A percentile compares a stretch with the other conserved stretches of the same genome.
These are phyloP conservation scores for Cinnamomum micranthum DNA, from an alignment of 164 flowering plant species.

Conservation along the genomic window DNA sequence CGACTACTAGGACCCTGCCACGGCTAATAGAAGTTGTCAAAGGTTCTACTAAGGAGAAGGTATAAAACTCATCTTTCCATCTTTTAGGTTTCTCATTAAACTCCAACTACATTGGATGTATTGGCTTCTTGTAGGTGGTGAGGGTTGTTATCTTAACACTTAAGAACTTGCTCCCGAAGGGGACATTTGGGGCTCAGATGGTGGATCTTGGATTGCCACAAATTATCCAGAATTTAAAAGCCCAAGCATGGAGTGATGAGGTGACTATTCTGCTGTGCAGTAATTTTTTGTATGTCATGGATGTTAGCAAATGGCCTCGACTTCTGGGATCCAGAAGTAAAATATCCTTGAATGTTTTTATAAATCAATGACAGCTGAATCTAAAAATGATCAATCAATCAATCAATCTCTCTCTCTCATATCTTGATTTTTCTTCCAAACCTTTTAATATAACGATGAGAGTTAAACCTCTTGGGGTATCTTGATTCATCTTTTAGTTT, in stretches of 20 bases:
- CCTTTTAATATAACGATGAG: no score
- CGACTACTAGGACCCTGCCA: constrained; percentile 75
- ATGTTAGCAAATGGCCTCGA: background rate
- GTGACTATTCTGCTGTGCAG: constrained; percentile 27
- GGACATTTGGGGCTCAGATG: constrained; percentile 93
- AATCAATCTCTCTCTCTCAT: no score
- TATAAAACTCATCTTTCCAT: constrained; percentile 11
- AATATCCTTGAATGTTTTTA: background rate
- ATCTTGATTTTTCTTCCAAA: no score
- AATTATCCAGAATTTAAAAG: constrained; percentile 81
- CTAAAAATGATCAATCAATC: no score
- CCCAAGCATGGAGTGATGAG: constrained; percentile 99
- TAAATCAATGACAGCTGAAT: no score
- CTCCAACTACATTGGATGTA: constrained; percentile 1
- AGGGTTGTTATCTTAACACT: constrained; percentile 83
- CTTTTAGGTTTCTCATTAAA: background rate
- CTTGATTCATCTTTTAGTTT: no score
- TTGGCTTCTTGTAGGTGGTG: constrained; percentile 64
- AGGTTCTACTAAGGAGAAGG: constrained; percentile 95
- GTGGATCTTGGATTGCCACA: constrained; percentile 86
- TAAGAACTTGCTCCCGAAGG: constrained; percentile 79
- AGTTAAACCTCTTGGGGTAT: no score
- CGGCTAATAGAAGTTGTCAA: constrained; percentile 82
- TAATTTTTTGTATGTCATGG: background rate
- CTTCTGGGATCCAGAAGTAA: background rate